Conservation (phyloP, 306 rosid genomes). For the Quercus engelmannii region DNA sequence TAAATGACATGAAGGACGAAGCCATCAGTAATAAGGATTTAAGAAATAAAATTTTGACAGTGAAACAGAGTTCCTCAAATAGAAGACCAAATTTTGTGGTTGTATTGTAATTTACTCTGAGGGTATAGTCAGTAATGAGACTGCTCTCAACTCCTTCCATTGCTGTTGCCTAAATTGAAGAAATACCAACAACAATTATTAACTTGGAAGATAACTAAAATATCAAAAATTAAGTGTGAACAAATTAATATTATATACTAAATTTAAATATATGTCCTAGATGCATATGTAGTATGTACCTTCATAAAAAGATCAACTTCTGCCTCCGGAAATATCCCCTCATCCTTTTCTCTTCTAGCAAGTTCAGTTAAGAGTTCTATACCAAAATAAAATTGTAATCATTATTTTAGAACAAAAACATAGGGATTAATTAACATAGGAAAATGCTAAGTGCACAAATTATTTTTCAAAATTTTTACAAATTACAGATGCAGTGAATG, state of each 20-base stretch:
- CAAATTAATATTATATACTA: background rate
- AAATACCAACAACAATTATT: slow-evolving; percentile 2
- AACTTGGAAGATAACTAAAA: background rate
- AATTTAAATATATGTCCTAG: background rate
- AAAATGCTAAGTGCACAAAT: too few species aligned
- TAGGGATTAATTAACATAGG: background rate
- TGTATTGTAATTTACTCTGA: slow-evolving; percentile 37
- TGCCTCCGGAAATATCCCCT: slow-evolving; percentile 79
- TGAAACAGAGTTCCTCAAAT: too few species aligned
- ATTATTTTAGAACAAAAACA: background rate
- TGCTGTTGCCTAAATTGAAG: slow-evolving; percentile 66
- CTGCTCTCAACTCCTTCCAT: slow-evolving; percentile 84
- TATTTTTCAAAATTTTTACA: too few species aligned
- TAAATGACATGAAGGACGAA: too few species aligned
- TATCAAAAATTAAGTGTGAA: too few species aligned
- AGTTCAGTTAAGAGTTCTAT: slow-evolving; percentile 74
- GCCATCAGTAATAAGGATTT: too few species aligned
- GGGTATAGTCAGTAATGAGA: slow-evolving; percentile 80
- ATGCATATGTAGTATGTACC: slow-evolving; percentile 28
- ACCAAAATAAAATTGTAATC: background rate
- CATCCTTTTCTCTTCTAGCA: slow-evolving; percentile 74
- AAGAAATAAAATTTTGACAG: too few species aligned
- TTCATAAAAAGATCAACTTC: slow-evolving; percentile 95
- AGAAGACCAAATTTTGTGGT: background rate
- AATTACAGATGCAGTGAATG: too few species aligned